Evolutionary conservation across 139 green algal species (phyloP).

Genomic region (Chlamydomonas schloesseri): DNA sequence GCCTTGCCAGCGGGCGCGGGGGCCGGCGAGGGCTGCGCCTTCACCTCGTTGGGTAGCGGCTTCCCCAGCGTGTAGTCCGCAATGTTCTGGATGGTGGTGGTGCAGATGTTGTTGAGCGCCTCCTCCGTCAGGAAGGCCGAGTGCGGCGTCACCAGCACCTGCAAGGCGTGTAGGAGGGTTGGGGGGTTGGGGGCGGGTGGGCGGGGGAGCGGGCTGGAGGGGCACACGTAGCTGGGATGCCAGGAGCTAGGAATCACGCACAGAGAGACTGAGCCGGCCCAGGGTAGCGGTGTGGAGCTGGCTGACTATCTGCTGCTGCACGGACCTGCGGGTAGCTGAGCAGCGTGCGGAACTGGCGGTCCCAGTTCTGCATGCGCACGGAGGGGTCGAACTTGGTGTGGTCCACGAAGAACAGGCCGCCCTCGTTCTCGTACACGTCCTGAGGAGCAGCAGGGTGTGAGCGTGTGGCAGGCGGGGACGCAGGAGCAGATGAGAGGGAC

Average conservation of each 20-base stretch:
- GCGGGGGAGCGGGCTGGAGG: too few relatives aligned
- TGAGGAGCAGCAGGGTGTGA: too few relatives aligned
- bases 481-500: too few relatives aligned
- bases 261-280: too few relatives aligned
- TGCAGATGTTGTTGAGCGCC: conserved; percentile 79
- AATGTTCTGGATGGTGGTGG: conserved; percentile 77
- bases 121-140: conserved; percentile 88
- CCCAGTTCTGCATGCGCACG: conserved; percentile 68
- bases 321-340: conserved; percentile 48
- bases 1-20: not conserved
- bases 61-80: conserved; percentile 29
- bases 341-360: conserved; percentile 64
- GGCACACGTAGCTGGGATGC: too few relatives aligned
- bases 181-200: too few relatives aligned
- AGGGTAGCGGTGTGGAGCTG: too few relatives aligned
- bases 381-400: conserved; percentile 40
- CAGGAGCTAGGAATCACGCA: too few relatives aligned
- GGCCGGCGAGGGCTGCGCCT: not conserved
- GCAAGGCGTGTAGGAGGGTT: too few relatives aligned
- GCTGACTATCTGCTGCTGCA: too few relatives aligned
- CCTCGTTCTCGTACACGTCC: conserved; percentile 63
- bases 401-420: conserved; percentile 48
- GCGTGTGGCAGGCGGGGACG: too few relatives aligned
- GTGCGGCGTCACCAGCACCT: conserved; percentile 81
- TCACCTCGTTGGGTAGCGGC: conserved; percentile 12